phyloP scores from a whole-genome alignment of 2,329 filamentous ascomycete genomes.

The Aspergillus carbonarius region DNA sequence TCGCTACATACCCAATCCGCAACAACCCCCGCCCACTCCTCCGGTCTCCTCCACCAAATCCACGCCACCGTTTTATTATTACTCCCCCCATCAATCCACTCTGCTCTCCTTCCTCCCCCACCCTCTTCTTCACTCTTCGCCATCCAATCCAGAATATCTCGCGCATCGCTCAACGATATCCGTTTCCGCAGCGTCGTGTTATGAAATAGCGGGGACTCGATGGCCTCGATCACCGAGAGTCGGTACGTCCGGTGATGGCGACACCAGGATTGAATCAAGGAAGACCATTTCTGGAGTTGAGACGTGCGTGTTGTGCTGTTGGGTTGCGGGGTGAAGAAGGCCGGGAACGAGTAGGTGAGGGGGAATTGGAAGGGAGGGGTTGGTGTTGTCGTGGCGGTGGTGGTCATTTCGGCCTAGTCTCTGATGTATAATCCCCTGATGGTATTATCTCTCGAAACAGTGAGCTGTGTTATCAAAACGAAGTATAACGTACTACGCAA shows the following conservation, averaged over 20 bases:
- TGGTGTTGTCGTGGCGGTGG: conserved; percentile 5
- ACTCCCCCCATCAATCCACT: conserved; percentile 60
- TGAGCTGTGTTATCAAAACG: too few relatives aligned
- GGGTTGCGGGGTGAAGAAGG: conserved; percentile 53
- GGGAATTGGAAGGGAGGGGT: conserved; percentile 40
- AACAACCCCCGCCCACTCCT: conserved; percentile 83
- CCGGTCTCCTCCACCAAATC: conserved; percentile 81
- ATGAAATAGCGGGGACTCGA: conserved; percentile 59
- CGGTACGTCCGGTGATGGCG: conserved; percentile 73
- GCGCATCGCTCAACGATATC: conserved; percentile 54
- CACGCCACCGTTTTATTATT: conserved; percentile 62
- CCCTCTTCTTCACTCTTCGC: conserved; percentile 43
- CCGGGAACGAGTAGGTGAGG: conserved; percentile 50
- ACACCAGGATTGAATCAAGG: conserved; percentile 81
- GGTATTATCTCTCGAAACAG: background rate
- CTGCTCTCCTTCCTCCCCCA: conserved; percentile 48
- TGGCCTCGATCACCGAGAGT: conserved; percentile 64
- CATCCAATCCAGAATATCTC: conserved; percentile 59
- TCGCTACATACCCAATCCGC: conserved; percentile 70
- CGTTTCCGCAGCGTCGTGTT: conserved; percentile 47
- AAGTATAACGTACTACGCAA: background rate
- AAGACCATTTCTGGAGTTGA: conserved; percentile 77
- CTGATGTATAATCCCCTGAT: background rate
- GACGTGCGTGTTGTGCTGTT: conserved; percentile 45
- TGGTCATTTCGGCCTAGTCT: background rate